A percentile compares a stretch with the other conserved stretches of the same genome.
Evolutionary conservation across 192 early-diverging fungal genomes (phyloP).

Genomic region (Entophlyctis luteolus): DNA sequence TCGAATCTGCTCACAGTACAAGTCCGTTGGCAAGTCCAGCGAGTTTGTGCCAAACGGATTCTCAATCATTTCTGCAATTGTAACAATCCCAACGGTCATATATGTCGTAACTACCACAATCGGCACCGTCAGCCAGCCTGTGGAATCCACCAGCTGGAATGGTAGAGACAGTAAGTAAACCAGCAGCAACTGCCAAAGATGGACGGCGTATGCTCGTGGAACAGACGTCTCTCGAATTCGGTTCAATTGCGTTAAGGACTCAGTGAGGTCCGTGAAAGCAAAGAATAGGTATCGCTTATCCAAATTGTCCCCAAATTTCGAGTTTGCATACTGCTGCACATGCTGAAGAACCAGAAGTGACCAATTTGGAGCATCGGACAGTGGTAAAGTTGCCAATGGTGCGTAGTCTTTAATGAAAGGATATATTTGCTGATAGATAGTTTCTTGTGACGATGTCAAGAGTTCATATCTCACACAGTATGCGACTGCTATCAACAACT

Average conservation of each 20-base stretch:
- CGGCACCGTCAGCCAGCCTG: conserved; percentile 57
- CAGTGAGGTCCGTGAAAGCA: conserved; percentile 27
- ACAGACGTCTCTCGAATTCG: conserved; percentile 82
- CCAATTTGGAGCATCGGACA: not conserved
- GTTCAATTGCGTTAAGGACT: conserved; percentile 59
- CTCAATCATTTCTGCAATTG: conserved; percentile 76
- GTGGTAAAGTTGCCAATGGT: not conserved
- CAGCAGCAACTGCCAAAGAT: conserved; percentile 74
- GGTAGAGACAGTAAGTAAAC: conserved; percentile 76
- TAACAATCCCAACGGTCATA: conserved; percentile 72
- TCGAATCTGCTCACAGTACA: conserved; percentile 1
- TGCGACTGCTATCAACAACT: not conserved
- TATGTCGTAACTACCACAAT: conserved; percentile 66
- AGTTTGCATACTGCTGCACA: not conserved
- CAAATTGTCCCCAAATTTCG: not conserved
- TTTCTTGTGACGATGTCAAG: not conserved
- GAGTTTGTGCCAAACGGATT: conserved; percentile 12
- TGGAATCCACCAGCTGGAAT: conserved; percentile 64
- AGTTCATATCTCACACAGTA: not conserved
- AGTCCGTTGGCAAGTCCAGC: conserved; percentile 16
- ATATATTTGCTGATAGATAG: not conserved
- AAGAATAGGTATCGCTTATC: conserved; percentile 3
- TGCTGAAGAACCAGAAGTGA: not conserved
- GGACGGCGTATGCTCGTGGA: conserved; percentile 80
- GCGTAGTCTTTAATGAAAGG: not conserved